Base-by-base conservation (phyloP, 2,329 filamentous ascomycete species). In the Hypomyces rosellus region DNA sequence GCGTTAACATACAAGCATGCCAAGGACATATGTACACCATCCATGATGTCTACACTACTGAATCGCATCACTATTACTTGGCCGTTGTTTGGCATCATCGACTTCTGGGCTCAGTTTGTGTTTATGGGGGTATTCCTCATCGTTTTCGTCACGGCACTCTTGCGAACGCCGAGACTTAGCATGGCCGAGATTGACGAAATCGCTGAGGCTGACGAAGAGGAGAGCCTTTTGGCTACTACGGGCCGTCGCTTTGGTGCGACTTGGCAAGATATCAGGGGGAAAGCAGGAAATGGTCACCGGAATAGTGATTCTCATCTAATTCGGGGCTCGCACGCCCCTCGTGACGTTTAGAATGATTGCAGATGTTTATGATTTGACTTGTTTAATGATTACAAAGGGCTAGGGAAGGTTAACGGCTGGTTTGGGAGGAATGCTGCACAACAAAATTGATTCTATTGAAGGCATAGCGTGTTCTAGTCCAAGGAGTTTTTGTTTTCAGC, bases 41-140 rank as follows among this genome's bases (percentile, higher is more conserved):
- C 86, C 18, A 84, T 96, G 36, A 87, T 91, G 66, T 93, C 88
- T 53, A 96, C 89, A 0, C 95, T 99, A 69, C 76, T 99, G 57
- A 96, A 97, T 69, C 84, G 91, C 41, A 82, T 96, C 54, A 91
- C 88, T 18, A 80, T 96, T 63, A 96, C 95, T 65, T 99, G 93
- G 78, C 91, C 93, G 5, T 89, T 96, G 65, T 95, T 99, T 63
- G 93, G 93, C 11, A 83, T 86, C 11, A 73, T 97, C n/a, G 81
- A 89, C 58, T 99, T 97, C 68, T 99, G 91, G 90, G 88, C 90
- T 0, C 93, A 99, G 62, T 97, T 96, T 64, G 87, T 80, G 12
- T 97, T 99, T 71, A 70, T 99, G 40, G 86, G 70, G 34, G 76
- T 96, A 16, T 96, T 95, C 68, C 67, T 96, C 9, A 70, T 96